These are phyloP conservation scores for Tetrahymena thermophila DNA, from an alignment of 73 alveolate species.

Conservation along the genomic window DNA sequence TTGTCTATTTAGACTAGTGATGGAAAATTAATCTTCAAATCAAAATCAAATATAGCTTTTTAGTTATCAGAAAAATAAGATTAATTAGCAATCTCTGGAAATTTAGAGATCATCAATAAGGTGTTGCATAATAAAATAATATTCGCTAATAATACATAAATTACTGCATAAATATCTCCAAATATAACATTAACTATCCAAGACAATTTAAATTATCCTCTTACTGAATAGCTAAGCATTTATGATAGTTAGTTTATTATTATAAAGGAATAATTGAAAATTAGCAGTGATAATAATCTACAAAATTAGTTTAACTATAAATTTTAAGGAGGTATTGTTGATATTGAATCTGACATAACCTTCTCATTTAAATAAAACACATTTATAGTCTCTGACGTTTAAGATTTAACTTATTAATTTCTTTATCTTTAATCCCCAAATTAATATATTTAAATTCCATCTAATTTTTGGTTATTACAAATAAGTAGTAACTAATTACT, in stretches of 20 bases:
- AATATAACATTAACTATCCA: background rate
- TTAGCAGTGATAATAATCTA: background rate
- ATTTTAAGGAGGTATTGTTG: background rate
- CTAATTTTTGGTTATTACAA: background rate
- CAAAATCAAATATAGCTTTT: background rate
- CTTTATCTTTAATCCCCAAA: background rate
- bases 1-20: background rate
- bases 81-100: background rate
- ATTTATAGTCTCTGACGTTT: background rate
- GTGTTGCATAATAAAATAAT: background rate
- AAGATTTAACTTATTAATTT: background rate
- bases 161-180: background rate
- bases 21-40: background rate
- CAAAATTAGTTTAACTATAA: background rate
- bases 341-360: background rate
- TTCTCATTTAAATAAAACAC: background rate
- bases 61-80: background rate
- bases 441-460: background rate
- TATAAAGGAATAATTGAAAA: background rate
- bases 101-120: background rate
- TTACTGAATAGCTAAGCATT: background rate
- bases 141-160: background rate
- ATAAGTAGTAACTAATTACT: background rate
- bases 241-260: background rate
- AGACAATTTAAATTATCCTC: background rate